Base-by-base conservation (phyloP, 164 flowering plant species). In the Macadamia integrifolia region DNA sequence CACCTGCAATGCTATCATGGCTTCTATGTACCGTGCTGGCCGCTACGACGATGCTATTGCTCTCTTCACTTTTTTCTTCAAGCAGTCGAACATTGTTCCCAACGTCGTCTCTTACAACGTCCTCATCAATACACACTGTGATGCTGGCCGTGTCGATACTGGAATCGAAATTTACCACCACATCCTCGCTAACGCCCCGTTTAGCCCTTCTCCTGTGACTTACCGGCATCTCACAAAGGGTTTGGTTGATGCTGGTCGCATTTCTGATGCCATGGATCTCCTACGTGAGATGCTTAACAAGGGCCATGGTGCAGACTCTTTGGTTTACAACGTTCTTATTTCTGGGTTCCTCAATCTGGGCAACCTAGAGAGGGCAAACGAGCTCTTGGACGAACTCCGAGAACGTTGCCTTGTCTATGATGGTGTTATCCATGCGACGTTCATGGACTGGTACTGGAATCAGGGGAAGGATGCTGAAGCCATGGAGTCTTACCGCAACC, bases 1-100 rank as follows among this genome's bases (percentile, higher is more conserved):
- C 80, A 89, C 97, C 28, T 88, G 93, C 78, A 91, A 91, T 56
- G 93, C 97, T 31, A 80, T 91, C 65, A 82, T 88, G 58, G 90
- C 87, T 14, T 80, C 97, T 49, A 87, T 89, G 90, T 85, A 80
- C 68, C 80, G 91, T 0, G 79, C 82, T 69, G 73, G 79, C 48
- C 75, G 97, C 44, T 85, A 72, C 66, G 72, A 72, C 13, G 95
- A 91, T 18, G 93, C 92, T 4, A 62, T 81, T 1, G 79, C 82
- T 0, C 83, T 89, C n/a, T 91, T 91, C 46, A 77, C 77, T 11
- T 89, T 73, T 78, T 89, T 91, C 66, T 86, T 80, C 69, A 74
- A 75, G 9, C 90, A 89, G 61, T 72, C 73, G 29, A 74, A 78
- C 62, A 83, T 91, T 29, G 82, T 89, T 3, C 97, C 93, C 30